Base-by-base conservation (phyloP, 192 early-diverging fungal genomes). In the Jimgerdemannia flammicorona region DNA sequence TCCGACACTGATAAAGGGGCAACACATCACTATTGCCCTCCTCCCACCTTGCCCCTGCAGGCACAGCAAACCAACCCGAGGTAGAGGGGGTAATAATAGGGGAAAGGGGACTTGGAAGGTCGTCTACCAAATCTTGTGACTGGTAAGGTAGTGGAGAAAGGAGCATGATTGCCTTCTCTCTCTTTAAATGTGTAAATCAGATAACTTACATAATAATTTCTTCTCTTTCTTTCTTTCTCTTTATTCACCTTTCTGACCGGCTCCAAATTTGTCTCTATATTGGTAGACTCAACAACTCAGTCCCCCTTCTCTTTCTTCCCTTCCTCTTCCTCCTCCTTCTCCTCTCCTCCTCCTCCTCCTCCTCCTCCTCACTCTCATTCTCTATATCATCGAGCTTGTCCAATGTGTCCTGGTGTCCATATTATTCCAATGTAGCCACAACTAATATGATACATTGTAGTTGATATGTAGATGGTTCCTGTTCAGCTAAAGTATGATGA, bases 321-420 rank as follows among this genome's bases (percentile, higher is more conserved):
- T 10, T 81, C 83, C 66, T 88, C 83, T 6, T 88, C 84, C 6
- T 85, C 83, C 9, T 89, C 87, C n/a, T n/a, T n/a, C n/a, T n/a
- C n/a, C n/a, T n/a, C 40, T 87, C 86, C 3, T 88, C 87, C 4
- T 84, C 84, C 41, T 89, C 92, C 3, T 88, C 88, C 14, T 93
- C 93, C 14, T 93, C 93, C 9, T 90, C 91, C 63, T 90, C 87
- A 6, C 90, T 89, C 2, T 87, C 74, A 70, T 93, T 89, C 77
- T 97, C 95, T 96, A 99, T 99, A 74, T 99, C 97, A 71, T 98
- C 96, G 54, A 99, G 83, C 72, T 97, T 96, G 64, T 94, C 96
- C 67, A 99, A 81, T 29, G 91, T 92, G 73, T 96, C 95, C 67
- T 86, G 88, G 71, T 91, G 70, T 10, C 90, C 94, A 70, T 91